These are phyloP conservation scores for Apiotrichum mycotoxinovorans DNA, from an alignment of 1,284 basidiomycete genomes.

Conservation along the genomic window DNA sequence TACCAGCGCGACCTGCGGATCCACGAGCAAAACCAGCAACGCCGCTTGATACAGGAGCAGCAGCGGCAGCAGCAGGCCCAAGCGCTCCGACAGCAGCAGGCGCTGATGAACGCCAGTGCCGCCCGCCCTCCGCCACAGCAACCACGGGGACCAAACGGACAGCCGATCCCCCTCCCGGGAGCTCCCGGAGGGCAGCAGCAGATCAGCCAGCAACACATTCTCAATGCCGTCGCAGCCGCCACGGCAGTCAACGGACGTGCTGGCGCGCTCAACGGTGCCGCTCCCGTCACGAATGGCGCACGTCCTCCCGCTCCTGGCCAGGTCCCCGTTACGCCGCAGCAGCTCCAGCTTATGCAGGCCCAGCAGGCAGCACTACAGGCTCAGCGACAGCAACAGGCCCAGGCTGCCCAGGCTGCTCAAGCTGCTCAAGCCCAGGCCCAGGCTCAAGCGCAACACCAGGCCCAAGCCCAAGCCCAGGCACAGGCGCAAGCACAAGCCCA, in stretches of 20 bases:
- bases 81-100: slow-evolving; percentile 17
- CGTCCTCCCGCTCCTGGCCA: slow-evolving; percentile 8
- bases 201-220: slow-evolving; percentile 39
- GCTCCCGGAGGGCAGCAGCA: slow-evolving; percentile 4
- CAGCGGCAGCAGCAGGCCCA: slow-evolving; percentile 26
- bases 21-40: slow-evolving; percentile 37
- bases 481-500: slow-evolving; percentile 18
- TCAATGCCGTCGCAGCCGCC: slow-evolving; percentile 43
- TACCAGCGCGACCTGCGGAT: slow-evolving; percentile 42
- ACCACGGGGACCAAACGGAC: slow-evolving; percentile 30
- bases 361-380: slow-evolving; percentile 3
- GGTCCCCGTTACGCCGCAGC: slow-evolving; percentile 21
- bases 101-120: slow-evolving; percentile 7
- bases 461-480: slow-evolving; percentile 21
- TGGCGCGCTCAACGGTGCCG: slow-evolving; percentile 6
- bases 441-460: slow-evolving; percentile 6
- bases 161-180: slow-evolving; percentile 29
- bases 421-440: slow-evolving; percentile 19
- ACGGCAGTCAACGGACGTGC: slow-evolving; percentile 30
- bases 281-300: slow-evolving; percentile 10
- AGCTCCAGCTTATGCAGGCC: slow-evolving; percentile 39
- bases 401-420: slow-evolving; percentile 15
- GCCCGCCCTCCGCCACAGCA: slow-evolving; percentile 9
- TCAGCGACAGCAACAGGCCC: slow-evolving; percentile 24
- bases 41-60: slow-evolving; percentile 38